Conservation (phyloP, 2,329 filamentous ascomycete genomes). For the Ophiostoma fasciatum region DNA sequence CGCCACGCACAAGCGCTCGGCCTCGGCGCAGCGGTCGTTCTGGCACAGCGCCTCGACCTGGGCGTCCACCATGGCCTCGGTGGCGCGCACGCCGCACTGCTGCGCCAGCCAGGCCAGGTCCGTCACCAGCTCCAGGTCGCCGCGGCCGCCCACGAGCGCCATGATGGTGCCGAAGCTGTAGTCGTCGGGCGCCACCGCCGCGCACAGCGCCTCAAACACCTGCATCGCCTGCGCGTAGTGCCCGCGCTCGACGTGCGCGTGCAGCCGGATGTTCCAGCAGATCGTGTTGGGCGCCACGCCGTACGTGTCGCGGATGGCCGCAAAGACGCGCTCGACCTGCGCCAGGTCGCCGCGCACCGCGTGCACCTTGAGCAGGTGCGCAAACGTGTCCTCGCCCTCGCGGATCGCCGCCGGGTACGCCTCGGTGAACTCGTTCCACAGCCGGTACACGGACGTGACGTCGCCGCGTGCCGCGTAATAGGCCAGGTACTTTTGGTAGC, state of each 20-base stretch:
- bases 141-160: conserved; percentile 52
- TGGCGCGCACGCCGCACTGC: conserved; percentile 32
- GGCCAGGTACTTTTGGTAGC: conserved; percentile 32
- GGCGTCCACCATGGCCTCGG: conserved; percentile 43
- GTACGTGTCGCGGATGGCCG: conserved; percentile 42
- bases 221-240: conserved; percentile 52
- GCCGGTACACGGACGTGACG: conserved; percentile 25
- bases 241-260: conserved; percentile 49
- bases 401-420: conserved; percentile 15
- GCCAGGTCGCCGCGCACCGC: conserved; percentile 51
- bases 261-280: conserved; percentile 66
- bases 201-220: conserved; percentile 46
- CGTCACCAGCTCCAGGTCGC: conserved; percentile 57
- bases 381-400: conserved; percentile 24
- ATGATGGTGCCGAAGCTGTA: conserved; percentile 62
- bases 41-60: conserved; percentile 55
- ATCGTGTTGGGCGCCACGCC: conserved; percentile 38
- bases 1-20: conserved; percentile 43
- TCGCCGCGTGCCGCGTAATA: conserved; percentile 35
- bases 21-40: conserved; percentile 37
- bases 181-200: conserved; percentile 36
- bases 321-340: conserved; percentile 45
- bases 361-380: conserved; percentile 56
- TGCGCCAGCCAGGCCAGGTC: conserved; percentile 47
- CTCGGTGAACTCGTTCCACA: conserved; percentile 30